phyloP scores from a whole-genome alignment of 371 early-diverging fungal species.

The Edhazardia aedis region DNA sequence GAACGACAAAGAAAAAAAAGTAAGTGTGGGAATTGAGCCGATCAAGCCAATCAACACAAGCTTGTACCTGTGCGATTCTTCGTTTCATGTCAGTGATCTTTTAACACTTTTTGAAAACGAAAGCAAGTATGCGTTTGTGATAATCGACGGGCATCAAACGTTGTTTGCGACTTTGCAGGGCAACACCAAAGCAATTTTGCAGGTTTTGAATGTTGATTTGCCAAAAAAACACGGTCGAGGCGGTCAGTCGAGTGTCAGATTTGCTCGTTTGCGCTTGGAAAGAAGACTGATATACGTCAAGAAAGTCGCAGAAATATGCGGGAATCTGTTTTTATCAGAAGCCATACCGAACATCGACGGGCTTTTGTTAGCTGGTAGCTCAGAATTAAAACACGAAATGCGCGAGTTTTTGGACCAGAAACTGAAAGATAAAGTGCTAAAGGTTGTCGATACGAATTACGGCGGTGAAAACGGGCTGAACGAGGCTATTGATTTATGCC shows the following conservation, averaged over 20 bases:
- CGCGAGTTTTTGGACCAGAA: constrained; percentile 73
- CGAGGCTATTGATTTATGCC: constrained; percentile 81
- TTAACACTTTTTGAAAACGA: constrained; percentile 73
- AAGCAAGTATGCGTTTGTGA: constrained; percentile 87
- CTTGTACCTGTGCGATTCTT: constrained; percentile 94
- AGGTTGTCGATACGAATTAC: constrained; percentile 83
- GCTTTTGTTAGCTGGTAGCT: constrained; percentile 77
- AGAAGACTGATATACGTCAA: constrained; percentile 93
- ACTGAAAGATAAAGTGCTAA: constrained; percentile 64
- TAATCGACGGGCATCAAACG: constrained; percentile 94
- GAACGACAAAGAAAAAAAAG: constrained; percentile 94
- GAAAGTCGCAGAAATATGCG: constrained; percentile 83
- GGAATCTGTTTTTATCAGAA: constrained; percentile 66
- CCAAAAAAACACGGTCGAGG: constrained; percentile 99
- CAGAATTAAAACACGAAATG: constrained; percentile 91
- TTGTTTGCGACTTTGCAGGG: constrained; percentile 88
- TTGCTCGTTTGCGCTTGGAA: constrained; percentile 89
- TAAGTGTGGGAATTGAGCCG: constrained; percentile 92
- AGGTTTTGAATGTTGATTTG: constrained; percentile 75
- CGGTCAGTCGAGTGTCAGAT: constrained; percentile 97
- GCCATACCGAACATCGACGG: constrained; percentile 76
- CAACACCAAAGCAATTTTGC: constrained; percentile 77
- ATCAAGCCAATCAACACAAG: constrained; percentile 97
- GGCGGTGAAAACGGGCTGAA: constrained; percentile 98
- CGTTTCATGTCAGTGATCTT: constrained; percentile 84